Base-by-base conservation (phyloP, 768 basidiomycete species). In the Russula brevipes region DNA sequence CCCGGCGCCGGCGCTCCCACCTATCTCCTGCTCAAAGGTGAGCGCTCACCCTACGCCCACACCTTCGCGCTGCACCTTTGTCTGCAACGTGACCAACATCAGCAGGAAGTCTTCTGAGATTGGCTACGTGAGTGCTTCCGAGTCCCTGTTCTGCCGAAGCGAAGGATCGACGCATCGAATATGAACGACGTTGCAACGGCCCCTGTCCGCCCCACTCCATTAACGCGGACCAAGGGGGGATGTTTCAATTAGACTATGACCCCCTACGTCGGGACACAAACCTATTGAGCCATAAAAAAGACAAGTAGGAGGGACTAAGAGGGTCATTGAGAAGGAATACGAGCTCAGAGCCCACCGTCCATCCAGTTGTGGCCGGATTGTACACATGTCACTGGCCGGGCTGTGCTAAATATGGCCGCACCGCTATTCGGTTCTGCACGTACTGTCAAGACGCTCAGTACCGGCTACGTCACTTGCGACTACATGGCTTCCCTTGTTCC, bases 371-470 rank as follows among this genome's bases (percentile, higher is more conserved):
- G 24, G 24, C 24, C 24, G 24, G 24, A 24, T 24, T 24, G 24
- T 24, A 24, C 24, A 24, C 24, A 83, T 71, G 78, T 77, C 47
- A 91, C 91, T 57, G 84, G 89, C 66, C 76, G 69, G 17, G 89
- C 89, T 7, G 82, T 89, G 24, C 77, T 84, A 24, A 88, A 93
- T 70, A 81, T 83, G 71, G 84, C 90, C 89, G 64, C 65, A 57
- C 17, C 68, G 54, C 5, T 62, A 35, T 8, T 59, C 36, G 10
- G 39, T 31, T 19, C 52, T 19, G 17, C 53, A 35, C 47, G 54
- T 41, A 54, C 75, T 33, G 77, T 74, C 9, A 73, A 77, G 11
- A 83, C 84, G 19, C 73, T 88, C 58, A 81, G 81, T 63, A 84
- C 88, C 46, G 87, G 86, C 89, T 91, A 71, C 60, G 85, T 76